Evolutionary conservation across 495 filamentous ascomycete genomes (phyloP), one percentile per base, ranked within the genome.

Genomic region (Penicillium verhagenii): DNA sequence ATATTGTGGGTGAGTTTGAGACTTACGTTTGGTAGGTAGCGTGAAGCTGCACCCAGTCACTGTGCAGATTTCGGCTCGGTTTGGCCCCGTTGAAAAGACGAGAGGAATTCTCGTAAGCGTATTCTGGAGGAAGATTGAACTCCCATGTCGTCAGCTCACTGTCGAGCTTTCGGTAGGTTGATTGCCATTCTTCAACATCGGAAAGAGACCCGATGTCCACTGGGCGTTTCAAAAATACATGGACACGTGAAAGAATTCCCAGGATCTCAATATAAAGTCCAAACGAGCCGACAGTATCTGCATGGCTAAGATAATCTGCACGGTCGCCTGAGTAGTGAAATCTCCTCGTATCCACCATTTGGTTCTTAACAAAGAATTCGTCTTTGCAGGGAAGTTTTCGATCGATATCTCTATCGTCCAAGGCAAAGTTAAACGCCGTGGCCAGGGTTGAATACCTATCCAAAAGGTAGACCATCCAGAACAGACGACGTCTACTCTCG

Each of bases 401-500:
- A 63, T 96, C 90, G 47, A 96, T 93, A 57, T 96, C 90, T 58
- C 86, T 89, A 60, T 95, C 90, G 56, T 91, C 86, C 45, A 96
- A 72, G 2, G 88, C 89, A 68, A 96, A 92, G 65, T 96, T 90
- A 58, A 96, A 94, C 3, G 91, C 89, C 0, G 91, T 96, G 0
- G 90, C 86, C 42, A 95, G 82, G 1, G 90, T 95, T 1, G 91
- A 91, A 60, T 94, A 95, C 37, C 92, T 79, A 69, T 96, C 91
- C 29, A 96, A 78, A 24, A 95, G 66, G 62, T 94, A 96, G 24
- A 95, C 86, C 88, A 91, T 92, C 91, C 91, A 96, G 73, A 96
- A 95, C 1, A 96, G 73, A 6, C 91, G 78, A 37, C 91, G 77
- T 37, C 90, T 76, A 42, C 89, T 86, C 63, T 96, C 91, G 47